Evolutionary conservation across 192 early-diverging fungal genomes (phyloP).

Genomic region (Neocallimastix lanati): DNA sequence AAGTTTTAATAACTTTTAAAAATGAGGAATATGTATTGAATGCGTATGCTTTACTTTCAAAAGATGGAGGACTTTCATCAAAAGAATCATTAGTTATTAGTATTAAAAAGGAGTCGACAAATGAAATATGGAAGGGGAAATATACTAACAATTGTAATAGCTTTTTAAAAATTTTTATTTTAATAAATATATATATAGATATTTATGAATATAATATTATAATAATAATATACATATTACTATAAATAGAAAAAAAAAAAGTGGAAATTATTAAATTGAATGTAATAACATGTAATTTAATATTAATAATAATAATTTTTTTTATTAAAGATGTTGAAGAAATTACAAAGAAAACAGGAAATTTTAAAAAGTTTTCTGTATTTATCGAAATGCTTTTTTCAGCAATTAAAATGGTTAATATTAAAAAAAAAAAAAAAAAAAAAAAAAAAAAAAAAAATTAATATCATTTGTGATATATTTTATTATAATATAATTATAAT

Average conservation of each 20-base stretch:
- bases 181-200: neutral
- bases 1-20: neutral
- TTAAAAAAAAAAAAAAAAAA: too few species aligned
- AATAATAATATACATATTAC: too few species aligned
- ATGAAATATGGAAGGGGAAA: neutral
- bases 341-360: constrained; percentile 30
- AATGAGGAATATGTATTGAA: neutral
- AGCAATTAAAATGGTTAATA: constrained; percentile 11
- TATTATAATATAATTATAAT: too few species aligned
- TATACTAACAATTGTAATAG: neutral
- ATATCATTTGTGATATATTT: too few species aligned
- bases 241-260: too few species aligned
- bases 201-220: too few species aligned
- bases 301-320: too few species aligned
- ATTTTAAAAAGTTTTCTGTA: constrained; percentile 28
- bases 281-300: too few species aligned
- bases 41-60: neutral
- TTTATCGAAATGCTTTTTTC: constrained; percentile 27
- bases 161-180: too few species aligned
- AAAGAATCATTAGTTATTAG: neutral
- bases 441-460: too few species aligned
- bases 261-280: too few species aligned
- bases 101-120: neutral
- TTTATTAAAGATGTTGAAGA: constrained; percentile 19
- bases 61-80: neutral